These are phyloP conservation scores for Calonectria pseudoreteaudii DNA, from an alignment of 2,329 filamentous ascomycete species.

Conservation along the genomic window DNA sequence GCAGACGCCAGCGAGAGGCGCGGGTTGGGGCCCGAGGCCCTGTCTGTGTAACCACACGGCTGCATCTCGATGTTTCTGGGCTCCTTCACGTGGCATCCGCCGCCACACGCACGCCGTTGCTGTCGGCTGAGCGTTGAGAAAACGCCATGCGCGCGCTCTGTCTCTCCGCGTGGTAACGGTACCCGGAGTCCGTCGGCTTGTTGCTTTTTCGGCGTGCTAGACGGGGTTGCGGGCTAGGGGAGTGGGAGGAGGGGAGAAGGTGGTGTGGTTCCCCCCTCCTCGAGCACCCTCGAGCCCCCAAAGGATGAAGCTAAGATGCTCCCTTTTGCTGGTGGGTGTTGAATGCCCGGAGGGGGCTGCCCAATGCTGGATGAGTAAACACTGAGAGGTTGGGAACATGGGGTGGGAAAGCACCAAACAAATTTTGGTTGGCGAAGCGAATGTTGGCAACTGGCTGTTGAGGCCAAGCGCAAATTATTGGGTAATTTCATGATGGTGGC, in stretches of 20 bases:
- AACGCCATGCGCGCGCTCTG: not conserved
- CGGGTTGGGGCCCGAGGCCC: conserved; percentile 14
- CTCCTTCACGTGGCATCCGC: conserved; percentile 23
- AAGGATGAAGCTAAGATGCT: conserved; percentile 3
- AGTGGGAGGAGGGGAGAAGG: not conserved
- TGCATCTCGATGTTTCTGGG: conserved; percentile 32
- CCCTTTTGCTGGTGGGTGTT: conserved; percentile 7
- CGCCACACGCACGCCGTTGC: not conserved
- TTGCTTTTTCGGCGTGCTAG: not conserved
- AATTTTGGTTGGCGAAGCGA: not conserved
- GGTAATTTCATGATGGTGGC: conserved; percentile 18
- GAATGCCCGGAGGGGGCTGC: not conserved
- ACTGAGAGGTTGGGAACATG: conserved; percentile 1
- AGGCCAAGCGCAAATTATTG: not conserved
- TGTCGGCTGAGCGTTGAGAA: conserved; percentile 22
- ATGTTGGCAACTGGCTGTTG: not conserved
- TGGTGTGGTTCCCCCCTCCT: conserved; percentile 1
- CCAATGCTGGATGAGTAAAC: not conserved
- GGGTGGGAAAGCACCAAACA: not conserved
- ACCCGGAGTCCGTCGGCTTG: not conserved
- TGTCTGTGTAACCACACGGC: conserved; percentile 27
- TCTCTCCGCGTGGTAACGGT: conserved; percentile 5
- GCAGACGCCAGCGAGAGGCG: conserved; percentile 19
- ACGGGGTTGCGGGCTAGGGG: not conserved
- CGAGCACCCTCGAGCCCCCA: conserved; percentile 2